phyloP scores from a whole-genome alignment of 441 rosid genomes.

The Jatropha podagrica region DNA sequence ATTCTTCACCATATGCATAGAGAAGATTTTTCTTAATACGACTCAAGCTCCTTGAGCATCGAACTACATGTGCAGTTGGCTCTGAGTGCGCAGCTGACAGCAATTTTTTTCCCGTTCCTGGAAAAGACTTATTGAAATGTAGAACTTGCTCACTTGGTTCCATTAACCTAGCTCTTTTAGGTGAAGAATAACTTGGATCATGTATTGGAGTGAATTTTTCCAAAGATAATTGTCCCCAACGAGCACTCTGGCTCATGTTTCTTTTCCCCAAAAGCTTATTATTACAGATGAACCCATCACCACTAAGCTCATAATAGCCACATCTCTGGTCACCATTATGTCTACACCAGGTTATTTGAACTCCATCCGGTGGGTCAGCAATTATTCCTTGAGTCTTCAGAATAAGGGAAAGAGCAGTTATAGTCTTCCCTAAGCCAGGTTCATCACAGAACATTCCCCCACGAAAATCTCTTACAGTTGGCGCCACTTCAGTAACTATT shows the following conservation, averaged over 20 bases:
- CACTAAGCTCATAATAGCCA: slow-evolving; percentile 74
- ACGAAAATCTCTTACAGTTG: slow-evolving; percentile 67
- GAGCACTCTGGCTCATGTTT: slow-evolving; percentile 37
- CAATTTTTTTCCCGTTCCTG: slow-evolving; percentile 27
- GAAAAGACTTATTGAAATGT: slow-evolving; percentile 33
- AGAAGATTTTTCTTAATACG: slow-evolving; percentile 61
- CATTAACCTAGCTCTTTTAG: slow-evolving; percentile 53
- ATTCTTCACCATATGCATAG: slow-evolving; percentile 42
- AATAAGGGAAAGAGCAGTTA: slow-evolving; percentile 86
- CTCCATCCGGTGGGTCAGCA: slow-evolving; percentile 78
- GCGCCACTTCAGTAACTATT: slow-evolving; percentile 57
- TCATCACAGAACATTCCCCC: slow-evolving; percentile 99
- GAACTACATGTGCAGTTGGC: slow-evolving; percentile 34
- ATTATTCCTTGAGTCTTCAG: slow-evolving; percentile 82
- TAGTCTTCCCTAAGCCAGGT: slow-evolving; percentile 96
- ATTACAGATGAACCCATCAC: slow-evolving; percentile 39
- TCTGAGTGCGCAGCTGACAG: slow-evolving; percentile 28
- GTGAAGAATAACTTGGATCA: slow-evolving; percentile 36
- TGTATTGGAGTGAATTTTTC: slow-evolving; percentile 32
- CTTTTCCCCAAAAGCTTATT: slow-evolving; percentile 42
- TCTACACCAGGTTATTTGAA: slow-evolving; percentile 67
- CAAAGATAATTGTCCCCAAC: slow-evolving; percentile 41
- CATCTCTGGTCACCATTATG: slow-evolving; percentile 63
- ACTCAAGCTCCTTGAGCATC: slow-evolving; percentile 52
- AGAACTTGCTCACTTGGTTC: slow-evolving; percentile 41